Conservation (phyloP, 345 rosid genomes). For the Excoecaria cochinchinensis region DNA sequence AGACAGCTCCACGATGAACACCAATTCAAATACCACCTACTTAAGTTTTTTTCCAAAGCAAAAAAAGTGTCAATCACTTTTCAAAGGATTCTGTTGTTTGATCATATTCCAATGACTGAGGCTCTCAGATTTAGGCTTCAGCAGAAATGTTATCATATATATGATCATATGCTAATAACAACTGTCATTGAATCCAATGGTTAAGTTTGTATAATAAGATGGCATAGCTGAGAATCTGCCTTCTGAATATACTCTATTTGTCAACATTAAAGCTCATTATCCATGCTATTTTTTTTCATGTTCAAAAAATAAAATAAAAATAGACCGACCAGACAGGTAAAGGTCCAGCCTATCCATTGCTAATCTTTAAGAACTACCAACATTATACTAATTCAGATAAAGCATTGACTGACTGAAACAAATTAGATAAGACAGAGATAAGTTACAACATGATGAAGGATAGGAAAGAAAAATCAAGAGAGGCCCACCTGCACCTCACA, state of each 20-base stretch:
- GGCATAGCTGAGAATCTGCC: neutral
- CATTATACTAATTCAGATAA: constrained; percentile 8
- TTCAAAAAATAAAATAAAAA: neutral
- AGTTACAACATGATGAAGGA: neutral
- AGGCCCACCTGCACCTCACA: constrained; percentile 75
- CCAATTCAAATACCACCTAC: too few relatives aligned
- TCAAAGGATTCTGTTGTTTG: neutral
- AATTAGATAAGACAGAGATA: neutral
- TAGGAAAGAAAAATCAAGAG: neutral
- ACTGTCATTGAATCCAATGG: neutral
- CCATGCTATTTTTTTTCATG: neutral
- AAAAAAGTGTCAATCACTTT: neutral
- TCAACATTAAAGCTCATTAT: neutral
- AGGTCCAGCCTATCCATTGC: neutral
- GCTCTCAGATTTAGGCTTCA: neutral
- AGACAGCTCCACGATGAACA: neutral
- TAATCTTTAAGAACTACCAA: constrained; percentile 1
- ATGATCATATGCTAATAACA: neutral
- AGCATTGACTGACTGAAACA: neutral
- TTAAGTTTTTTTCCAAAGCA: too few relatives aligned
- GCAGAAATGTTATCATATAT: neutral
- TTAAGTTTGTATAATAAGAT: neutral
- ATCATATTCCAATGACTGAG: neutral
- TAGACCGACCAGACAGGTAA: neutral
- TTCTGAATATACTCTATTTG: neutral